A percentile compares a stretch with the other conserved stretches of the same genome.
phyloP scores from a whole-genome alignment of 2,329 filamentous ascomycete genomes.

The Neopestalotiopsis rosae region DNA sequence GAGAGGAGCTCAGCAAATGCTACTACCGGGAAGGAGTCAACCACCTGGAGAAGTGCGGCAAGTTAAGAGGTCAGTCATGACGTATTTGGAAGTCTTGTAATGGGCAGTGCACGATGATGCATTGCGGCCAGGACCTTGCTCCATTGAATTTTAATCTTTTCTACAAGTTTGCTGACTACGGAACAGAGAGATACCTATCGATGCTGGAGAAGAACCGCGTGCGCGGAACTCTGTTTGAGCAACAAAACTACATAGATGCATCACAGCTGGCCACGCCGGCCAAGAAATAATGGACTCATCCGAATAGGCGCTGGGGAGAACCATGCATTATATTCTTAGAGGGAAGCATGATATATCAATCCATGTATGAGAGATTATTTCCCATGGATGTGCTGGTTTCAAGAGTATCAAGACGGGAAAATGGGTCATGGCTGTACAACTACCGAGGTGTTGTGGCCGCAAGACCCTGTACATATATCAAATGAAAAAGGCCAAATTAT shows the following conservation, averaged over 20 bases:
- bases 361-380: not conserved
- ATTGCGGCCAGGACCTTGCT: not conserved
- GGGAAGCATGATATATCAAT: not conserved
- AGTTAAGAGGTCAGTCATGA: slow-evolving; percentile 72
- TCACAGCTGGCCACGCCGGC: slow-evolving; percentile 16
- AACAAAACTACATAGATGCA: slow-evolving; percentile 72
- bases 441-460: not conserved
- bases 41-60: slow-evolving; percentile 86
- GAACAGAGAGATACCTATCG: slow-evolving; percentile 69
- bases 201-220: slow-evolving; percentile 78
- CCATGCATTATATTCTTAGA: not conserved
- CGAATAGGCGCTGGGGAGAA: not conserved
- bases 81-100: not conserved
- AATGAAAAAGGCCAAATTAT: not conserved
- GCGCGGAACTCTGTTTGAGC: slow-evolving; percentile 79
- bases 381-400: not conserved
- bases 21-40: slow-evolving; percentile 86
- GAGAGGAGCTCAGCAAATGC: slow-evolving; percentile 85
- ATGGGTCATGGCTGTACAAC: slow-evolving; percentile 2
- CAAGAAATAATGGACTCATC: slow-evolving; percentile 6
- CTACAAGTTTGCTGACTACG: slow-evolving; percentile 12
- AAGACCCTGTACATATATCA: slow-evolving; percentile 2
- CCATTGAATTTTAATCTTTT: not conserved
- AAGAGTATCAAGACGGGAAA: not conserved
- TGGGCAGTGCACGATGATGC: not conserved